These are phyloP conservation scores for Colletotrichum musicola DNA, from an alignment of 2,329 filamentous ascomycete species.

Conservation along the genomic window DNA sequence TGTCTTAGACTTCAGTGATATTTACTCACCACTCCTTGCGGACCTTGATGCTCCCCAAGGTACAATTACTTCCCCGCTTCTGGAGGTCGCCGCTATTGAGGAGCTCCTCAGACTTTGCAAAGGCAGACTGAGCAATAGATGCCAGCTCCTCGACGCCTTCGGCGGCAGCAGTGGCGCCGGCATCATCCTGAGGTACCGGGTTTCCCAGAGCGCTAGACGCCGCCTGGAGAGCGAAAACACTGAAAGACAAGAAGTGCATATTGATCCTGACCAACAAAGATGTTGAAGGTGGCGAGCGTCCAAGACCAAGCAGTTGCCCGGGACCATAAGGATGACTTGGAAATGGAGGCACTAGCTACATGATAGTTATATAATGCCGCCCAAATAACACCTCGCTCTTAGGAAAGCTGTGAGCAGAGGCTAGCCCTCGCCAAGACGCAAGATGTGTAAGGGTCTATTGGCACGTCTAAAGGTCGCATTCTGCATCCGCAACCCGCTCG, in stretches of 20 bases:
- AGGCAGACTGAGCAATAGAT: conserved; percentile 38
- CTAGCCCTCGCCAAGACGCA: too few species aligned
- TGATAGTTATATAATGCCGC: too few species aligned
- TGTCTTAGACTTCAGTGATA: too few species aligned
- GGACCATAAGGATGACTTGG: neutral
- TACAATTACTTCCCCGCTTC: conserved; percentile 41
- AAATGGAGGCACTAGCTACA: neutral
- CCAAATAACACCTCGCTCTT: too few species aligned
- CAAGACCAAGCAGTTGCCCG: neutral
- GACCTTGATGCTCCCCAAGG: conserved; percentile 46
- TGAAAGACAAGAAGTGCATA: neutral
- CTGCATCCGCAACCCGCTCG: too few species aligned
- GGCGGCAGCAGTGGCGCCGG: neutral
- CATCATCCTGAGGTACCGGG: conserved; percentile 6
- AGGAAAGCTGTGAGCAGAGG: too few species aligned
- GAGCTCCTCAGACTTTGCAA: conserved; percentile 42
- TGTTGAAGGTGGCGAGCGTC: neutral
- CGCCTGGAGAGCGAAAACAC: neutral
- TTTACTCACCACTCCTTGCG: conserved; percentile 47
- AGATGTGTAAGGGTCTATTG: too few species aligned
- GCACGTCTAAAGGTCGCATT: too few species aligned
- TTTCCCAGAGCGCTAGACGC: conserved; percentile 34
- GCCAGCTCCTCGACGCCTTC: conserved; percentile 19
- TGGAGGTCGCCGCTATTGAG: conserved; percentile 27
- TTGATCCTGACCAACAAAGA: neutral